Evolutionary conservation across 2,329 filamentous ascomycete species (phyloP), one percentile per base, ranked within the genome.

Genomic region (Intubia oerlemansii): DNA sequence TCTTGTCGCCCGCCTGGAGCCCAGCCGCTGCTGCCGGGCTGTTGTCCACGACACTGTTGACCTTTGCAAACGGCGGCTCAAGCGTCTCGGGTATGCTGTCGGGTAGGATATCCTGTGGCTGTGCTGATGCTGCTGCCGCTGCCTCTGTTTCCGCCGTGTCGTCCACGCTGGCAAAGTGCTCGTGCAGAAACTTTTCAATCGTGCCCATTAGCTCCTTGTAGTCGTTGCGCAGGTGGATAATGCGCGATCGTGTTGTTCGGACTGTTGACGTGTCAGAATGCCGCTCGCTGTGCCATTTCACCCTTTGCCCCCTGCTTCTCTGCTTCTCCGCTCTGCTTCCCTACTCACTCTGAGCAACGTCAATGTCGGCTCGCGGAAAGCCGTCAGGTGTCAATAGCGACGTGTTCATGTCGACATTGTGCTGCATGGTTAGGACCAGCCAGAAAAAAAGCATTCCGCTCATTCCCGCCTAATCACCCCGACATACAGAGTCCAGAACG

Each of bases 381-480:
- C 88, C 88, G 51, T 95, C 88, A 35, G 71, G 66, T 10, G 85
- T 93, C 15, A 81, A 68, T 22, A 98, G 66, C 33, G 69, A 62
- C 7, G 88, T 93, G 42, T 75, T 73, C 88, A 98, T 98, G 42
- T 77, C 73, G 30, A 92, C 85, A 25, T 76, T 72, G 57, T 95
- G 85, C 84, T 93, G 42, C 17, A 9, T n/a, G 10, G 16, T 19
- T n/a, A 10, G 16, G 7, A 11, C 16, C 35, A n/a, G n/a, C n/a
- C n/a, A n/a, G n/a, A n/a, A n/a, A n/a, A n/a, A n/a, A n/a, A n/a
- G n/a, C n/a, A n/a, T n/a, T n/a, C n/a, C n/a, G n/a, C n/a, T n/a
- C n/a, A n/a, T n/a, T n/a, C n/a, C n/a, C n/a, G n/a, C n/a, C n/a
- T n/a, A n/a, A n/a, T n/a, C n/a, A n/a, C n/a, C n/a, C n/a, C n/a